Evolutionary conservation across 2,329 filamentous ascomycete species (phyloP), one percentile per base, ranked within the genome.

Genomic region (Septoria linicola): DNA sequence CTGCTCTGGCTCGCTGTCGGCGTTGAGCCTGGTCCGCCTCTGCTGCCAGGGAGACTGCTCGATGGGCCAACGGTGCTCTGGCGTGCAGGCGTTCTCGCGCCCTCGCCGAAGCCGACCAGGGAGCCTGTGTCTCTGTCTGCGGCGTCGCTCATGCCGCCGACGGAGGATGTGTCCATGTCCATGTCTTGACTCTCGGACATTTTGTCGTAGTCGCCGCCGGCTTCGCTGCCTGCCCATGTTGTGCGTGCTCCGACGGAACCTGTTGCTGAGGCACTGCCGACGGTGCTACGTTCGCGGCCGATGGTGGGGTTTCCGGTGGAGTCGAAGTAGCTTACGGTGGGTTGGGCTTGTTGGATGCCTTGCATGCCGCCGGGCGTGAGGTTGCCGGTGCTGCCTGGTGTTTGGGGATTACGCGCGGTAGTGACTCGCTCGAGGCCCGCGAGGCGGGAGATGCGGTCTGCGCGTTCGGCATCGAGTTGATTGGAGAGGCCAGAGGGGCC

Each of bases 361-460:
- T 40, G 53, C 13, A 40, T 30, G 27, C 43, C 51, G 64, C 53
- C 56, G 55, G 40, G 63, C 63, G 51, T 53, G 19, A 48, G 10
- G 68, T 67, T 55, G 68, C 66, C 51, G 68, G 54, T 62, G 53
- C 63, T 55, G 70, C 2, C 43, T 20, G 79, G 79, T 58, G 61
- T 58, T 11, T 58, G 59, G 8, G 69, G 64, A 55, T 71, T 72
- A 55, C 88, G 84, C 36, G 86, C 79, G n/a, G 89, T 88, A 13
- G 87, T 85, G 51, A 96, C 85, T 50, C 88, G 84, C 69, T 95
- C 90, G 31, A 96, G 81, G n/a, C 92, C 92, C 10, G 91, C 88
- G 17, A 96, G 83, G 43, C 92, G 90, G 36, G 90, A 96, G 71
- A 97, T 96, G 65, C 92, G 90, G 72, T 96, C 63, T 86, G 92